Evolutionary conservation across 1,284 basidiomycete genomes (phyloP).

Genomic region (Ganoderma boninense): DNA sequence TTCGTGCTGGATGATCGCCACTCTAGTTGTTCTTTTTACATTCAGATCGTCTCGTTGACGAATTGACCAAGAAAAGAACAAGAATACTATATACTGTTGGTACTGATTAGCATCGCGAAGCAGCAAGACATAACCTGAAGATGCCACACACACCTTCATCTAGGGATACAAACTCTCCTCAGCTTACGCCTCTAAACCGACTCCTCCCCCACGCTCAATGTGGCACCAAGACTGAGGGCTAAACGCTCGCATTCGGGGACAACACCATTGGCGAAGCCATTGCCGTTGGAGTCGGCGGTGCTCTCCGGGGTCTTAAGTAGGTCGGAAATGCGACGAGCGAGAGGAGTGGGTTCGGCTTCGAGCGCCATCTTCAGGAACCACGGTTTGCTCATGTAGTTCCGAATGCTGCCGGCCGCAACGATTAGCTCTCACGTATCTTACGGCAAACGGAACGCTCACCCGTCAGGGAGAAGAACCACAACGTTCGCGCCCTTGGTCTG

Average conservation of each 20-base stretch:
- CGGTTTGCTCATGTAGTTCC: conserved; percentile 96
- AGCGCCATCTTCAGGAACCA: conserved; percentile 82
- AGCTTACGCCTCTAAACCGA: neutral
- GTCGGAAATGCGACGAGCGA: conserved; percentile 57
- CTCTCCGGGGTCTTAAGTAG: conserved; percentile 42
- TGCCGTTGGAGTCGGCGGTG: conserved; percentile 28
- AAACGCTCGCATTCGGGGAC: conserved; percentile 18
- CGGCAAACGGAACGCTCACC: conserved; percentile 58
- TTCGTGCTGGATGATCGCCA: neutral
- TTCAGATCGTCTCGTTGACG: neutral
- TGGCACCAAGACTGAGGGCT: conserved; percentile 27
- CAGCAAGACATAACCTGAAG: neutral
- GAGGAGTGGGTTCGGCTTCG: conserved; percentile 58
- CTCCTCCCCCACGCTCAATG: neutral
- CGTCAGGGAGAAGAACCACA: conserved; percentile 90
- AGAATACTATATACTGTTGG: neutral
- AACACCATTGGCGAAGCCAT: conserved; percentile 32
- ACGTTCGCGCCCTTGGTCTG: conserved; percentile 84
- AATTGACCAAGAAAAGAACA: neutral
- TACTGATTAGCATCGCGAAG: neutral
- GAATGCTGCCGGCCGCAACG: conserved; percentile 60
- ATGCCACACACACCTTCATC: conserved; percentile 12
- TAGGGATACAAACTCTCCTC: neutral
- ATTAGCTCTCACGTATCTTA: conserved; percentile 7
- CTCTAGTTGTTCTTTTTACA: neutral